These are phyloP conservation scores for Aspergillus candidus DNA, from an alignment of 2,329 filamentous ascomycete species.

Conservation along the genomic window DNA sequence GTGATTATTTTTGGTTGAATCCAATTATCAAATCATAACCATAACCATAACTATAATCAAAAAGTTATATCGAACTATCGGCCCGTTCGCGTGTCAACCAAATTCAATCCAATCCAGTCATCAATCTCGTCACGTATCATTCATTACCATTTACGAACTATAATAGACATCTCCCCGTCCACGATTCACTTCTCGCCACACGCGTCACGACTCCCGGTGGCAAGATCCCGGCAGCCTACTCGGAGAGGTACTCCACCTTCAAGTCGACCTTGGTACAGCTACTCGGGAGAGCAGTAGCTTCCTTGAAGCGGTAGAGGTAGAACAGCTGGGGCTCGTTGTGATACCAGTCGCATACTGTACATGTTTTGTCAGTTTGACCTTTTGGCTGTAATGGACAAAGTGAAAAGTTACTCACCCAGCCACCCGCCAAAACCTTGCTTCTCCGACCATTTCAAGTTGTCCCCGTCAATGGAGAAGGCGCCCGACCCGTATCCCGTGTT, in stretches of 20 bases:
- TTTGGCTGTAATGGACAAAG: neutral
- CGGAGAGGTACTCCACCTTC: conserved; percentile 18
- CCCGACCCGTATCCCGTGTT: conserved; percentile 27
- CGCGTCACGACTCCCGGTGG: conserved; percentile 9
- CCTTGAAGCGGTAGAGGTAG: conserved; percentile 24
- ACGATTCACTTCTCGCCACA: conserved; percentile 1
- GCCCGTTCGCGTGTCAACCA: no score
- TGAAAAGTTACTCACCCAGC: conserved; percentile 28
- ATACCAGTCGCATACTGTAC: conserved; percentile 36
- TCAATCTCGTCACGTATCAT: no score
- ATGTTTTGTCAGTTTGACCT: conserved; percentile 1
- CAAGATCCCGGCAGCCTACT: conserved; percentile 4
- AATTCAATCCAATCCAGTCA: no score
- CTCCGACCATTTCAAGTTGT: conserved; percentile 23
- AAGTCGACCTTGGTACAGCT: conserved; percentile 31
- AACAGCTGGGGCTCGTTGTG: conserved; percentile 37
- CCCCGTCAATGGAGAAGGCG: conserved; percentile 27
- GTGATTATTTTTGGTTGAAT: no score
- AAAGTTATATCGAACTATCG: no score
- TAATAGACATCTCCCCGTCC: no score
- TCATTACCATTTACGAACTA: no score
- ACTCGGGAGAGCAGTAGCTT: conserved; percentile 17
- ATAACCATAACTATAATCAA: no score
- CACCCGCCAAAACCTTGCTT: conserved; percentile 33
- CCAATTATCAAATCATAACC: no score